Conservation (phyloP, 2,329 filamentous ascomycete genomes). For the Colletotrichum lupini region DNA sequence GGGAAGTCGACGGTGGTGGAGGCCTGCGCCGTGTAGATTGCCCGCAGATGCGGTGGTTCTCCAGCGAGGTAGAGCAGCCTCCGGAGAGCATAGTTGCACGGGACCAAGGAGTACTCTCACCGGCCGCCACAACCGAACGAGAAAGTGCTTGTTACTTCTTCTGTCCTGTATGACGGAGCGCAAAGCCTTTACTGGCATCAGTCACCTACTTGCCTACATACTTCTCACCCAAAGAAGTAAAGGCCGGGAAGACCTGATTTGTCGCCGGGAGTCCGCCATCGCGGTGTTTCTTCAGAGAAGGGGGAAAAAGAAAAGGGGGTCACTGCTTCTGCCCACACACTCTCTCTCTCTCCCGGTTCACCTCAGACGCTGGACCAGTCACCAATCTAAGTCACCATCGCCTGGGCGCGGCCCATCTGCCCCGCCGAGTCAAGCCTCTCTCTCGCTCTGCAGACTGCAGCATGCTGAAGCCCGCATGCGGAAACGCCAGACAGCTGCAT, state of each 20-base stretch:
- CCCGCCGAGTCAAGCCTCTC: constrained; percentile 23
- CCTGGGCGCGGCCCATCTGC: constrained; percentile 29
- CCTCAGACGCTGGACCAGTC: not conserved
- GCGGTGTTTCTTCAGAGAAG: not conserved
- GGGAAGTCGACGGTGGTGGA: not conserved
- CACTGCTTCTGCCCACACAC: not conserved
- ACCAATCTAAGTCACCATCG: not conserved
- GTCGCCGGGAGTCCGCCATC: not conserved
- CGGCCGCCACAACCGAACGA: not conserved
- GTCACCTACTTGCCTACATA: not conserved
- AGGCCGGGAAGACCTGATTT: not conserved
- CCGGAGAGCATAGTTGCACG: not conserved
- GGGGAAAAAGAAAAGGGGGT: not conserved
- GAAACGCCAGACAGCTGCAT: constrained; percentile 22
- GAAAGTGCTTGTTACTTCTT: not conserved
- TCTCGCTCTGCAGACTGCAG: not conserved
- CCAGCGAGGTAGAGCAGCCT: not conserved
- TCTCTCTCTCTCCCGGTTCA: no score
- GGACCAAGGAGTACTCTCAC: not conserved
- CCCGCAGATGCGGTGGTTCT: not conserved
- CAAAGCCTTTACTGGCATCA: not conserved
- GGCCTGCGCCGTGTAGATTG: not conserved
- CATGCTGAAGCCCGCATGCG: constrained; percentile 26
- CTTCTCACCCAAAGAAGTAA: not conserved
- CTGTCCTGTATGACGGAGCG: not conserved